These are phyloP conservation scores for Malassezia pachydermatis DNA, from an alignment of 1,284 basidiomycete genomes.

Conservation along the genomic window DNA sequence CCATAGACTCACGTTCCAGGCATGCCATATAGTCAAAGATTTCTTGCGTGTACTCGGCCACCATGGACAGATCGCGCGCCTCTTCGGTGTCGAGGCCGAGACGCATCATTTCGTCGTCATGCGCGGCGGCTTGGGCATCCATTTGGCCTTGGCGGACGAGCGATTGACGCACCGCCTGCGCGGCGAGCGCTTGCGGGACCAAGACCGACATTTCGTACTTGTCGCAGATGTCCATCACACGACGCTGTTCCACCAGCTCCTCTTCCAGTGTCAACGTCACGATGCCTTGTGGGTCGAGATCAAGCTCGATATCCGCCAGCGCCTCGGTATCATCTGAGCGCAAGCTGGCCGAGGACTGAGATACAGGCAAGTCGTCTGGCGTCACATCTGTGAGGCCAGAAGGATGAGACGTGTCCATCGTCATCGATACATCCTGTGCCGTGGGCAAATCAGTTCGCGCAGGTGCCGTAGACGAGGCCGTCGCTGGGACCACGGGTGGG, in stretches of 20 bases:
- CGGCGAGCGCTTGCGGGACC: constrained; percentile 25
- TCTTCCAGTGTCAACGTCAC: constrained; percentile 39
- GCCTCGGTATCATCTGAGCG: constrained; percentile 12
- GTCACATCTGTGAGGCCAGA: not conserved
- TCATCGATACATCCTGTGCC: constrained; percentile 11
- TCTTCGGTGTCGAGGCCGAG: constrained; percentile 53
- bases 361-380: not conserved
- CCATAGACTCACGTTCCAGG: constrained; percentile 70
- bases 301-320: constrained; percentile 23
- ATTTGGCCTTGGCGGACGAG: constrained; percentile 33
- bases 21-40: constrained; percentile 86
- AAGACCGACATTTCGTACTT: constrained; percentile 34
- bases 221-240: constrained; percentile 32
- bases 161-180: constrained; percentile 30
- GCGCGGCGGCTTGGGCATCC: constrained; percentile 31
- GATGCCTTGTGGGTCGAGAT: constrained; percentile 40
- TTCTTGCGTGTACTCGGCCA: constrained; percentile 92
- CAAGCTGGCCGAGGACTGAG: constrained; percentile 2
- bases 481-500: not conserved
- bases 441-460: too few relatives aligned
- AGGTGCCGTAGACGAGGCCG: not conserved
- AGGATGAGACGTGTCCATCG: not conserved
- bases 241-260: constrained; percentile 35
- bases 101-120: constrained; percentile 39
- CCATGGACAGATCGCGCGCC: constrained; percentile 86